phyloP scores from a whole-genome alignment of 1,139 yeast species.

The Candida frijolesensis region DNA sequence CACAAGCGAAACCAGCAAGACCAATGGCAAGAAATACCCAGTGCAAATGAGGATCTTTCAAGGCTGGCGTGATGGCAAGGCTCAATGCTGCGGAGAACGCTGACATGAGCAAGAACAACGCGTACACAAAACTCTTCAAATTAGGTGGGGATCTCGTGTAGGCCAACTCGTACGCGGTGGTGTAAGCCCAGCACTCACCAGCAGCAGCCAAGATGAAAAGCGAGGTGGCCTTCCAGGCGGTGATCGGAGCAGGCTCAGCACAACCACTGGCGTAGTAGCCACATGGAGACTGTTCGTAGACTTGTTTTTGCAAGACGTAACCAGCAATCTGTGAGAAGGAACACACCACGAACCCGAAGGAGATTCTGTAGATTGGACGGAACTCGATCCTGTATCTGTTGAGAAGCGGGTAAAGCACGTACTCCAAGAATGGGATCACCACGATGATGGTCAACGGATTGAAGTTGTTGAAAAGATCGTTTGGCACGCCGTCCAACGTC shows the following conservation, averaged over 20 bases:
- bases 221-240: slow-evolving; percentile 58
- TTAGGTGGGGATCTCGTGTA: slow-evolving; percentile 68
- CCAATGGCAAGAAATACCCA: slow-evolving; percentile 59
- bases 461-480: slow-evolving; percentile 68
- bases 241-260: slow-evolving; percentile 49
- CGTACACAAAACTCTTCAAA: slow-evolving; percentile 70
- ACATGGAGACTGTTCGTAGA: slow-evolving; percentile 42
- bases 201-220: slow-evolving; percentile 60
- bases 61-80: slow-evolving; percentile 56
- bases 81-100: slow-evolving; percentile 65
- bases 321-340: slow-evolving; percentile 44
- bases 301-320: slow-evolving; percentile 38
- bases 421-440: slow-evolving; percentile 65
- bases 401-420: slow-evolving; percentile 57
- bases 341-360: slow-evolving; percentile 37
- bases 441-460: slow-evolving; percentile 69
- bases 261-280: slow-evolving; percentile 51
- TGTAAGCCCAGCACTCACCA: slow-evolving; percentile 69
- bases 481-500: slow-evolving; percentile 69
- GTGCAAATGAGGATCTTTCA: slow-evolving; percentile 54
- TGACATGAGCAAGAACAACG: slow-evolving; percentile 60
- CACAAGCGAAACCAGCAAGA: slow-evolving; percentile 45
- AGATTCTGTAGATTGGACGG: slow-evolving; percentile 39
- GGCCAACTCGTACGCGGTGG: slow-evolving; percentile 71
- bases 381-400: slow-evolving; percentile 47